These are phyloP conservation scores for Alopecurus myosuroides DNA, from an alignment of 176 grass and related monocot species.

Conservation along the genomic window DNA sequence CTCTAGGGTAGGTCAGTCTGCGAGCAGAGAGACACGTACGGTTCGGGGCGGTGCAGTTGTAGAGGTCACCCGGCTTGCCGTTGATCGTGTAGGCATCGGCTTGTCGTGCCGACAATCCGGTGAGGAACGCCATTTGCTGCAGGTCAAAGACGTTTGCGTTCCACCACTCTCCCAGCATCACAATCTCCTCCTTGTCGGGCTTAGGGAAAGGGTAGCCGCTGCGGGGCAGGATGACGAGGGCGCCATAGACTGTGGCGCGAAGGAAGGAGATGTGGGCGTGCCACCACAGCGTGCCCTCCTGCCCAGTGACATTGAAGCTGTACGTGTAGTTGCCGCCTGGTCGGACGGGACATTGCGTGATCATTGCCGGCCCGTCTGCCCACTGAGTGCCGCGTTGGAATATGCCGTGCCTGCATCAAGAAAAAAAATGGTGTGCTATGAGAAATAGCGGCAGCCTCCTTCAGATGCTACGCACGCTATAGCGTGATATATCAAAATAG, in stretches of 20 bases:
- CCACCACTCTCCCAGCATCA: constrained; percentile 77
- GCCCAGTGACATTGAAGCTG: constrained; percentile 38
- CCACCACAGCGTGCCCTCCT: constrained; percentile 85
- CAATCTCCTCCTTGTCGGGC: constrained; percentile 35
- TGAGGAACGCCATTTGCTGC: neutral
- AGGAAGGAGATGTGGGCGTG: constrained; percentile 54
- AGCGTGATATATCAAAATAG: too few relatives aligned
- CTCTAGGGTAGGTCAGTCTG: too few relatives aligned
- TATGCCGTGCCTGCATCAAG: constrained; percentile 49
- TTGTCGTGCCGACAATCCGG: neutral
- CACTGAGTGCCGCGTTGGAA: constrained; percentile 47
- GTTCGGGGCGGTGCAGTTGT: constrained; percentile 34
- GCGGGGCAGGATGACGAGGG: too few relatives aligned
- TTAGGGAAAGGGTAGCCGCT: too few relatives aligned
- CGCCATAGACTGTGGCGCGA: too few relatives aligned
- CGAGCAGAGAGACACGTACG: neutral
- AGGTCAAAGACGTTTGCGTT: constrained; percentile 34
- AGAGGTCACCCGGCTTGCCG: too few relatives aligned
- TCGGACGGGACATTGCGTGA: constrained; percentile 56
- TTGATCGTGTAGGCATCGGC: constrained; percentile 70
- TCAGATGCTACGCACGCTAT: too few relatives aligned
- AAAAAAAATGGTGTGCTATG: too few relatives aligned
- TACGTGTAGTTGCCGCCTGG: constrained; percentile 46
- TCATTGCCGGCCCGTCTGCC: constrained; percentile 64
- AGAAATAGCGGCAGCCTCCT: too few relatives aligned